phyloP scores from a whole-genome alignment of 768 basidiomycete genomes.

The Mycena rebaudengoi region DNA sequence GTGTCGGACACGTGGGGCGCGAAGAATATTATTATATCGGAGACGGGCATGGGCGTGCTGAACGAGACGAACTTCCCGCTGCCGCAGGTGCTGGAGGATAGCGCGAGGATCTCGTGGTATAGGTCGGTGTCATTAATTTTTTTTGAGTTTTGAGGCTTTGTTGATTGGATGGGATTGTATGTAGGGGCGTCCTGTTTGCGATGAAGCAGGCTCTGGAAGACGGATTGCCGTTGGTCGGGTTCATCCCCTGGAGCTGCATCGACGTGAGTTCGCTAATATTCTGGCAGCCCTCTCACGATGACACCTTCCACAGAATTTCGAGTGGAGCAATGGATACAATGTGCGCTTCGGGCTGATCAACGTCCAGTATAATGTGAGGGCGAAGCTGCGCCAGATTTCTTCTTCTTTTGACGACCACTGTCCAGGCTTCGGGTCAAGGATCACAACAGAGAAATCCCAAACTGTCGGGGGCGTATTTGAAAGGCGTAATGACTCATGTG shows the following conservation, averaged over 20 bases:
- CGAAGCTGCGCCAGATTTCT: too few relatives aligned
- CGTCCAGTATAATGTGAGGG: slow-evolving; percentile 37
- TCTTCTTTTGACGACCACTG: not conserved
- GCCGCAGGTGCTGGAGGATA: slow-evolving; percentile 45
- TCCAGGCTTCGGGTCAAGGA: slow-evolving; percentile 23
- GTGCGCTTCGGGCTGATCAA: slow-evolving; percentile 55
- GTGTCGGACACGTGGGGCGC: slow-evolving; percentile 20
- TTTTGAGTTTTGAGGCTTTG: too few relatives aligned
- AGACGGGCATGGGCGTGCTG: slow-evolving; percentile 55
- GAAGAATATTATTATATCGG: slow-evolving; percentile 40
- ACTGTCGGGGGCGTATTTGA: slow-evolving; percentile 22
- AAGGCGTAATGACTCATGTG: slow-evolving; percentile 18
- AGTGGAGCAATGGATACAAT: slow-evolving; percentile 55
- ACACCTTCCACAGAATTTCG: slow-evolving; percentile 47
- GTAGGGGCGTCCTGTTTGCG: slow-evolving; percentile 44
- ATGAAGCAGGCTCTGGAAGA: slow-evolving; percentile 48
- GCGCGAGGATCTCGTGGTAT: slow-evolving; percentile 51
- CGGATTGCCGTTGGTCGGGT: slow-evolving; percentile 45
- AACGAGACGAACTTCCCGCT: slow-evolving; percentile 45
- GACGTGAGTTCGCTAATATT: slow-evolving; percentile 13
- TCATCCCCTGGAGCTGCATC: slow-evolving; percentile 49
- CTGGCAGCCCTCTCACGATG: not conserved
- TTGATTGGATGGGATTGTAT: too few relatives aligned
- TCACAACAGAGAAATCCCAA: slow-evolving; percentile 25
- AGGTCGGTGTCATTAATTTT: too few relatives aligned